phyloP scores from a whole-genome alignment of 768 basidiomycete genomes.

The Tulasnella sp. region DNA sequence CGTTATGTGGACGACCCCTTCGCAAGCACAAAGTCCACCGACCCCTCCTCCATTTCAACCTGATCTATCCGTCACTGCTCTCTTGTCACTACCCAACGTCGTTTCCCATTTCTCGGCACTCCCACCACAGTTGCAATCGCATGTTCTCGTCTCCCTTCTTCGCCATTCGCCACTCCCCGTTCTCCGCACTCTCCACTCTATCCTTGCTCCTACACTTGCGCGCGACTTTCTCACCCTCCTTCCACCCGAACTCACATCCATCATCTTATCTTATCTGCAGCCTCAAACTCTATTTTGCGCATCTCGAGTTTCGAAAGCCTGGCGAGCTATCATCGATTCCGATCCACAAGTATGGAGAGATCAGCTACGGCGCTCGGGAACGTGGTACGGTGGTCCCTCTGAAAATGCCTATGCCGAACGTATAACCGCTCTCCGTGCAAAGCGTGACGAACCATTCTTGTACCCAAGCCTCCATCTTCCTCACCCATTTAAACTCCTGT shows the following conservation, averaged over 20 bases:
- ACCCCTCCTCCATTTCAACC: conserved; percentile 68
- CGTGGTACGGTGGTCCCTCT: conserved; percentile 81
- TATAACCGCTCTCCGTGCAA: conserved; percentile 47
- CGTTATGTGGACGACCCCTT: conserved; percentile 47
- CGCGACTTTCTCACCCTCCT: conserved; percentile 89
- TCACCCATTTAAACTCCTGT: conserved; percentile 84
- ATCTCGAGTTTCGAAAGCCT: conserved; percentile 76
- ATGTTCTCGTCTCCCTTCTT: conserved; percentile 83
- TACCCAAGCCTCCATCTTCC: conserved; percentile 45
- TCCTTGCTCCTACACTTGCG: conserved; percentile 79
- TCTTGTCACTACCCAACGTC: conserved; percentile 74
- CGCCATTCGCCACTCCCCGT: conserved; percentile 87
- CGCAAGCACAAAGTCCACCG: conserved; percentile 14
- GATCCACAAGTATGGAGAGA: conserved; percentile 86
- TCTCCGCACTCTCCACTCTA: conserved; percentile 74
- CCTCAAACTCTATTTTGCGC: conserved; percentile 73
- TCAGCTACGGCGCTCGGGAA: conserved; percentile 64
- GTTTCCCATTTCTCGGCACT: conserved; percentile 69
- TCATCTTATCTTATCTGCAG: conserved; percentile 74
- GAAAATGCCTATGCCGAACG: conserved; percentile 69
- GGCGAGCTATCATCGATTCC: conserved; percentile 85
- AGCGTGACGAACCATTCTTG: conserved; percentile 28
- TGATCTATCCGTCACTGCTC: conserved; percentile 67
- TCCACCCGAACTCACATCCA: conserved; percentile 84
- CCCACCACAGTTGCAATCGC: conserved; percentile 76